phyloP scores from a whole-genome alignment of 768 basidiomycete species.

The Leccinum rimulosum region DNA sequence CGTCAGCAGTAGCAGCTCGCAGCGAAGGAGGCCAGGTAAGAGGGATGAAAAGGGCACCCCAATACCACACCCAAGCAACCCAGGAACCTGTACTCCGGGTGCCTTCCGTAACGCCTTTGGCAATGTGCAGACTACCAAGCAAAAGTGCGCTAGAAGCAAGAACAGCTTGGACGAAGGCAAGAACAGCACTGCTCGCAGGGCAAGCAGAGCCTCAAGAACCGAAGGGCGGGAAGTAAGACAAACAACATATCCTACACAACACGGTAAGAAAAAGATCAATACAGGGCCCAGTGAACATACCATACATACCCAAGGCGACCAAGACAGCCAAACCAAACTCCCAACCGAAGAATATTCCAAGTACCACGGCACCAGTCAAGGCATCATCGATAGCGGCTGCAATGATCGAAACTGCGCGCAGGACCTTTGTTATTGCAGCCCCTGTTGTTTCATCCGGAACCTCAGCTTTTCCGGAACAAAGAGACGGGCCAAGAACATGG shows the following conservation, averaged over 20 bases:
- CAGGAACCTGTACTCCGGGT: constrained; percentile 29
- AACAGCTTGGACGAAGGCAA: constrained; percentile 61
- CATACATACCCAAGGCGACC: constrained; percentile 70
- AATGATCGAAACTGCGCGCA: constrained; percentile 49
- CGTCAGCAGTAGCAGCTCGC: constrained; percentile 72
- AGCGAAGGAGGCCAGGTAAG: constrained; percentile 41
- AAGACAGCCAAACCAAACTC: constrained; percentile 64
- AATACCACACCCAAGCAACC: constrained; percentile 32
- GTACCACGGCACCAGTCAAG: constrained; percentile 64
- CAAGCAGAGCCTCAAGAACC: constrained; percentile 9
- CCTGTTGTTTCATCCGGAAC: neutral
- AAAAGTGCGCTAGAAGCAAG: constrained; percentile 82
- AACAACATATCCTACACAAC: constrained; percentile 16
- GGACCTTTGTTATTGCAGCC: constrained; percentile 14
- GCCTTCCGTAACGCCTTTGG: constrained; percentile 27
- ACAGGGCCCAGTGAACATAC: constrained; percentile 36
- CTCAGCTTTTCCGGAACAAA: constrained; percentile 47
- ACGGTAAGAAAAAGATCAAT: neutral
- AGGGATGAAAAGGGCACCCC: constrained; percentile 35
- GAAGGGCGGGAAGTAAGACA: constrained; percentile 10
- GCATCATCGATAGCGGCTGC: constrained; percentile 85
- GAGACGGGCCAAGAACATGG: constrained; percentile 82
- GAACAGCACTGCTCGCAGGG: constrained; percentile 1
- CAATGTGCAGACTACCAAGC: constrained; percentile 47
- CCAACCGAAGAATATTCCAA: constrained; percentile 63